phyloP scores from a whole-genome alignment of 805 yeast genomes.

The Cyberlindnera maritima region DNA sequence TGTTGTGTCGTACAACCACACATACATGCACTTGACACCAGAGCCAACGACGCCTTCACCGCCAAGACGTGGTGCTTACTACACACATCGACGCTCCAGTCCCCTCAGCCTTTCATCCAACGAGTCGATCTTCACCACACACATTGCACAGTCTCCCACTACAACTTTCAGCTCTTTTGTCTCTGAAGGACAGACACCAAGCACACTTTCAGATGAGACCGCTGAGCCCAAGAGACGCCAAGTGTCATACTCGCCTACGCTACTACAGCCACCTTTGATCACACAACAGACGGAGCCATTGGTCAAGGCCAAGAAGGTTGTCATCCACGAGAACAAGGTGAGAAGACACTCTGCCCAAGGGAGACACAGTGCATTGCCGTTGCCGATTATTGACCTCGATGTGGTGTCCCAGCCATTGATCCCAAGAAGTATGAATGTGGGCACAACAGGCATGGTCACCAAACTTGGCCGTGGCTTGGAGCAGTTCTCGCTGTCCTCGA shows the following conservation, averaged over 20 bases:
- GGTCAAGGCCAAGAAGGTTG: background rate
- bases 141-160: background rate
- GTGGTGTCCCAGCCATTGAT: constrained; percentile 13
- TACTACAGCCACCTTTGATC: background rate
- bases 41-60: background rate
- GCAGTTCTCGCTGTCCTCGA: background rate
- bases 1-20: background rate
- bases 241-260: too few relatives aligned
- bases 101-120: constrained; percentile 12
- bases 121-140: constrained; percentile 16
- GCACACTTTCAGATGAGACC: too few relatives aligned
- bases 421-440: constrained; percentile 4
- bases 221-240: too few relatives aligned
- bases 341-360: background rate
- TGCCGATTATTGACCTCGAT: constrained; percentile 20
- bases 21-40: background rate
- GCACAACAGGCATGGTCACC: background rate
- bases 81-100: constrained; percentile 13
- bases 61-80: background rate
- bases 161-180: too few relatives aligned
- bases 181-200: too few relatives aligned
- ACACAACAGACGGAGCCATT: background rate
- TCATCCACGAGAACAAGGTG: background rate
- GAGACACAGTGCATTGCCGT: background rate
- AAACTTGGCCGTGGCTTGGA: background rate